These are phyloP conservation scores for Russula dissimulans DNA, from an alignment of 768 basidiomycete species.

Conservation along the genomic window DNA sequence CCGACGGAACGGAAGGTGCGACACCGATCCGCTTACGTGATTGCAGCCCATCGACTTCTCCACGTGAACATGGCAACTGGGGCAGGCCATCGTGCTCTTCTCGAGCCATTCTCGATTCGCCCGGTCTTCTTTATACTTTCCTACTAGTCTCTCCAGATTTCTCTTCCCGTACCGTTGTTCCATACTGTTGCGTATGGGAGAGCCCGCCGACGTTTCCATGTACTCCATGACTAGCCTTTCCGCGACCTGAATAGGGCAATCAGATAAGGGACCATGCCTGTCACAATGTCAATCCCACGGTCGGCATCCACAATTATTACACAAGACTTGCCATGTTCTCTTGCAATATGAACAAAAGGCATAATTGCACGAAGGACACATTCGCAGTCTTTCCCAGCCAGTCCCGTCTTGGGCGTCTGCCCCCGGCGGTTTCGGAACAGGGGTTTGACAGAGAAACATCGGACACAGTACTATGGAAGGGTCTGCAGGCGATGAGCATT, in stretches of 20 bases:
- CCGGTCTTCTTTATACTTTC: conserved; percentile 60
- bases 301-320: neutral
- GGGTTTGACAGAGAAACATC: conserved; percentile 68
- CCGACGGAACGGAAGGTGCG: neutral
- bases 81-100: conserved; percentile 57
- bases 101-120: conserved; percentile 69
- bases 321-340: conserved; percentile 55
- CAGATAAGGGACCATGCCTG: conserved; percentile 76
- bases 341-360: conserved; percentile 80
- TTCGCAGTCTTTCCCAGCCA: conserved; percentile 64
- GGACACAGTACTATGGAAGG: conserved; percentile 78
- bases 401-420: conserved; percentile 42
- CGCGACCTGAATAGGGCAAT: conserved; percentile 61
- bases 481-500: conserved; percentile 34
- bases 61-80: conserved; percentile 62
- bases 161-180: conserved; percentile 57
- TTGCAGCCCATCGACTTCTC: conserved; percentile 80
- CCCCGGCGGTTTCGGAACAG: conserved; percentile 49
- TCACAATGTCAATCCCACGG: neutral
- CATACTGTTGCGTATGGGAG: conserved; percentile 38
- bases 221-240: conserved; percentile 62
- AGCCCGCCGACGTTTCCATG: conserved; percentile 44
- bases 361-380: conserved; percentile 60
- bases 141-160: conserved; percentile 53
- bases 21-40: conserved; percentile 43